Base-by-base conservation (phyloP, 208 protist species). In the Endotrypanum monterogeii region DNA sequence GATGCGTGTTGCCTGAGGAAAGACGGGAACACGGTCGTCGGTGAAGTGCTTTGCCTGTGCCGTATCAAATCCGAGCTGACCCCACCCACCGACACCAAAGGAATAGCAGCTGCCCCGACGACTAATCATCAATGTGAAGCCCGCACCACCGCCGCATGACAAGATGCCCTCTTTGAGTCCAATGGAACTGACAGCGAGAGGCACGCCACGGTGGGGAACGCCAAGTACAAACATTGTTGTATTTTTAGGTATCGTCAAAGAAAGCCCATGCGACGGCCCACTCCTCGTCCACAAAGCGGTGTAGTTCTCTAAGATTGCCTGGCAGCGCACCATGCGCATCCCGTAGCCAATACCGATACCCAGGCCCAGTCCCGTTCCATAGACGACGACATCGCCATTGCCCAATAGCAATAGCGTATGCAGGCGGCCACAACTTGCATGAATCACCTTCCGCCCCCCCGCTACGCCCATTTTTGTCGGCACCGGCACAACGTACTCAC, bases 81-180 rank as follows among this genome's bases (percentile, higher is more conserved):
- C 89, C 89, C 92, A 96, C 28, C 85, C 92, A 30, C 85, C 89
- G 8, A 90, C 62, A 55, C 92, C 92, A 51, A 94, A 89, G 48
- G 84, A 63, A 74, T 93, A 96, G 67, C 78, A 80, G 69, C 71
- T 87, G 67, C 89, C 92, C 28, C 82, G 83, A 23, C 91, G 81
- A 62, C 76, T 93, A 20, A 94, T 71, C 76, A 94, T 83, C 30
- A 96, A 68, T 0, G 89, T 91, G 79, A 96, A 96, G 71, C 86
- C 88, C 20, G 84, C 78, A 35, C 89, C 91, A n/a, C 89, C 79
- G 39, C 74, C 88, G 55, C 85, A 89, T 51, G 82, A 83, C 50
- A 94, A 61, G 28, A 93, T 80, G 71, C 89, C 91, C 60, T 96
- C 88, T 66, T 90, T 87, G 30, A 94, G 74, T 12, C 69, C 80